Evolutionary conservation across 2,329 filamentous ascomycete species (phyloP), one percentile per base, ranked within the genome.

Genomic region (Xylaria sp.): DNA sequence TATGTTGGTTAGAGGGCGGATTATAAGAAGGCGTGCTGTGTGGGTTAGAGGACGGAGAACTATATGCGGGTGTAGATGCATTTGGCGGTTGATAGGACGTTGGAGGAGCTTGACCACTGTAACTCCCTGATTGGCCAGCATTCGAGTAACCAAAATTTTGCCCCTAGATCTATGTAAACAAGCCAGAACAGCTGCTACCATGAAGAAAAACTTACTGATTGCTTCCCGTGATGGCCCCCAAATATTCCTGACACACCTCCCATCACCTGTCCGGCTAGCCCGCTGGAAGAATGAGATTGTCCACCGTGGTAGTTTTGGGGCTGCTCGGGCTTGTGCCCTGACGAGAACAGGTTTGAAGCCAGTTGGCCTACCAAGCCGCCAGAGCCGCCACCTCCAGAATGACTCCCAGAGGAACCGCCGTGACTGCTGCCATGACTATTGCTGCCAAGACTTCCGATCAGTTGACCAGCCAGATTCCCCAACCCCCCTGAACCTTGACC

Each of bases 61-160:
- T 76, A 63, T 79, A 78, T 53, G 79, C 65, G 42, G 74, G 63
- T 38, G 76, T 72, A 56, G 78, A 70, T 57, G 71, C 66, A 62
- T 61, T 73, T 59, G 77, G 73, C 33, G 83, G 80, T 73, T 89
- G 86, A 77, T 90, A 90, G 6, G 87, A 85, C 15, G 85, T 79
- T n/a, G 88, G 86, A 13, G 90, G 90, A 46, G 89, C 88, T 65
- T 87, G 83, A 64, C 89, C 90, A 68, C 82, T 85, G 77, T 92
- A 93, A 44, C 84, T 83, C 53, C 86, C 85, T 69, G 84, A 78
- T 51, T 85, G 82, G 51, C 84, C 85, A 3, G 83, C 78, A 74
- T 86, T 86, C 26, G 87, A 88, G 78, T 91, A 91, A 38, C 89
- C 90, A 76, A 87, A 93, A 75, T 85, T 87, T 71, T 88, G 84